Evolutionary conservation across 2,329 filamentous ascomycete genomes (phyloP), one percentile per base, ranked within the genome.

Genomic region (Ophioceras dolichostomum): DNA sequence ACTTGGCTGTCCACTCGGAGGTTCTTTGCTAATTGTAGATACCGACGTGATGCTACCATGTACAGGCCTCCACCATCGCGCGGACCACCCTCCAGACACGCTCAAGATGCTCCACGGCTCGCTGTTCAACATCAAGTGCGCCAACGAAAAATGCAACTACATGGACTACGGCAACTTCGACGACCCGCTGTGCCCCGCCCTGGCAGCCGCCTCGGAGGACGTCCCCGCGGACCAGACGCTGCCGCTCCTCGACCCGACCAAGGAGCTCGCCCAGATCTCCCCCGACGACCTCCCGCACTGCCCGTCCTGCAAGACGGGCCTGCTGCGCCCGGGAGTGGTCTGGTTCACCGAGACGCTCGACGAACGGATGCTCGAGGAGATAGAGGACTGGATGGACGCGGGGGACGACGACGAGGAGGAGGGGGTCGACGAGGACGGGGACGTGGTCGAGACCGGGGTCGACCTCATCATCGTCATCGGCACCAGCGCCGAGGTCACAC

Each of bases 311-410:
- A 65, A 69, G 41, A 20, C 54, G 1, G 73, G 74, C 1, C 60
- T 93, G 10, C 71, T 89, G n/a, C 73, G 88, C 1, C 88, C 88
- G 0, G 86, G 82, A 5, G 85, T 95, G 0, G 85, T 94, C 2
- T 95, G 87, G 87, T 94, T 94, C 48, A 80, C 79, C 28, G 88
- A 95, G 59, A 26, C 48, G 2, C 64, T 94, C 2, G 48, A 94
- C 1, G 42, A 55, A 0, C 66, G 62, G 2, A 68, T 91, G 2
- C 48, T 94, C 1, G 42, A 55, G 0, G 66, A 62, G 2, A 68
- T 91, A 2, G 69, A 87, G 24, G 50, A 60, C 0, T 94, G 79
- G 73, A 68, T 94, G 17, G 46, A 57, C 1, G 49, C 58, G 7
- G 13, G 24, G n/a, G 24, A 24, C n/a, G n/a, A n/a, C 10, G 32